Percentiles rank a stretch among this genome's conserved stretches.
Conservation (phyloP, 257 asterid species). For the Penstemon barbatus region DNA sequence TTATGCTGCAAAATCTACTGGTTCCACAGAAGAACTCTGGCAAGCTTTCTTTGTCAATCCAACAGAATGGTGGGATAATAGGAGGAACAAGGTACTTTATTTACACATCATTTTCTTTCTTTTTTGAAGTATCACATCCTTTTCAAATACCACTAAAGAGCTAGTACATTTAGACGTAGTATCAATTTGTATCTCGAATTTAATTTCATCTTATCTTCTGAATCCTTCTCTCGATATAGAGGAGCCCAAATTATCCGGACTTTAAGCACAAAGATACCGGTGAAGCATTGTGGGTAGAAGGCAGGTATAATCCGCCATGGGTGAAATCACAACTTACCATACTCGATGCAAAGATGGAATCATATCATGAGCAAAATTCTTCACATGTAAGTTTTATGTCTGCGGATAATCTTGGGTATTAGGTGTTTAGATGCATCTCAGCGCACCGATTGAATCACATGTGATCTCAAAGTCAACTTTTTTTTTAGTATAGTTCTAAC, state of each 20-base stretch:
- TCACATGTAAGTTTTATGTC: conserved; percentile 48
- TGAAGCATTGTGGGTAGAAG: conserved; percentile 90
- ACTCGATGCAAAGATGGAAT: conserved; percentile 79
- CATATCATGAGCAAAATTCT: conserved; percentile 60
- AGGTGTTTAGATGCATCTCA: neutral
- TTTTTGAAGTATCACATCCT: neutral
- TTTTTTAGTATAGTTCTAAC: conserved; percentile 24
- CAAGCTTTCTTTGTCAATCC: conserved; percentile 97
- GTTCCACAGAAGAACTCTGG: conserved; percentile 85
- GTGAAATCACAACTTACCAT: conserved; percentile 86
- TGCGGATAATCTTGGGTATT: conserved; percentile 47
- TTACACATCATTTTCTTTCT: neutral
- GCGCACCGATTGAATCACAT: conserved; percentile 2
- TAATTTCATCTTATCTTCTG: neutral
- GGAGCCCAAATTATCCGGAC: conserved; percentile 93
- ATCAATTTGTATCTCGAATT: neutral
- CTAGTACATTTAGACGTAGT: neutral
- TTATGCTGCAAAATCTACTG: conserved; percentile 53
- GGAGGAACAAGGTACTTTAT: conserved; percentile 80
- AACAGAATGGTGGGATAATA: conserved; percentile 95
- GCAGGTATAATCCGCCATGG: conserved; percentile 85
- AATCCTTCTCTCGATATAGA: conserved; percentile 44
- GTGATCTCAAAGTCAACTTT: neutral
- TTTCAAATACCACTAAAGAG: neutral
- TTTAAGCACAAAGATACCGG: conserved; percentile 98